Base-by-base conservation (phyloP, 129 eudicot species). In the Centaurea solstitialis region DNA sequence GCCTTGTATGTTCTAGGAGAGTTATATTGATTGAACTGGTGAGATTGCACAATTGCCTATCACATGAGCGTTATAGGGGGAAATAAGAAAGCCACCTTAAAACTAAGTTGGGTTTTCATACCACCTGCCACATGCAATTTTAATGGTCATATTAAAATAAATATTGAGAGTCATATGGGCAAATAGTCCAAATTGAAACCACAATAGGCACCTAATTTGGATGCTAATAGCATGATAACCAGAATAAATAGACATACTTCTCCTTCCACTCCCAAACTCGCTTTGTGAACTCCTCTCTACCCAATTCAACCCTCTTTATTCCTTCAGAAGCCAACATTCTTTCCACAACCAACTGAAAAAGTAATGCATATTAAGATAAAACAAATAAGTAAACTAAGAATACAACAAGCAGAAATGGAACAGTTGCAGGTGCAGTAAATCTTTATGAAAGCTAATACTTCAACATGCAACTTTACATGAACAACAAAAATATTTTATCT, bases 241-340 rank as follows among this genome's bases (percentile, higher is more conserved):
- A 72, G 69, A 73, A 35, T 75, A 30, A 70, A 81, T 38, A 85
- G 65, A 73, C 79, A 68, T 95, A 95, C 99, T 95, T 95, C 80
- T 90, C 92, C 82, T 95, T 95, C 99, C 99, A 95, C 83, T 89
- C 91, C 99, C 99, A 95, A 75, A 95, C 99, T 83, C 97, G 87
- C 78, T 90, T 92, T 26, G 96, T 81, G 61, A 95, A 95, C 91
- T 95, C 97, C 69, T 95, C 99, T 88, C 99, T 89, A 41, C 97
- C 95, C 86, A 95, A 78, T 20, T 95, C 99, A 89, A 80, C 86
- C 87, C 99, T 88, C 77, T 92, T 95, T 68, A 88, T 88, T 81
- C 99, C 99, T 90, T 95, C 97, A 73, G 93, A 85, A 62, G 92
- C 91, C 83, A 95, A 90, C 99, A 95, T 89, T 89, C 84, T 92